Percentiles rank a stretch among this genome's conserved stretches.
These are phyloP conservation scores for Skeletonema menzelii DNA, from an alignment of 108 stramenopile genomes.

Conservation along the genomic window DNA sequence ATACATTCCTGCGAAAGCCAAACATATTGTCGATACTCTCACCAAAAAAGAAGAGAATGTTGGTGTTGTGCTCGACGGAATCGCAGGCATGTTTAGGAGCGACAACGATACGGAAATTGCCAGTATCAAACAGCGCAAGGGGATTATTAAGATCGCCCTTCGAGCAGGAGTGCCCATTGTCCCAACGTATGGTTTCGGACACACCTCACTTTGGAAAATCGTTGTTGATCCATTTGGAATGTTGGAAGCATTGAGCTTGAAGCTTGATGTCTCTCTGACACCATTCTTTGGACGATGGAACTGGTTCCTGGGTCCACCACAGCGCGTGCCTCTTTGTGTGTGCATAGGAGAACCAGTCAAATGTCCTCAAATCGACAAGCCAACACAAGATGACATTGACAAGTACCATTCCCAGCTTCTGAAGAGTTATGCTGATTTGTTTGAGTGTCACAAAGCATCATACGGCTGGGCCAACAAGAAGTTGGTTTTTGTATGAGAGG, in stretches of 20 bases:
- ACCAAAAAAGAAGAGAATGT: slow-evolving; percentile 67
- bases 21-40: slow-evolving; percentile 55
- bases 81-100: slow-evolving; percentile 70
- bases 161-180: slow-evolving; percentile 59
- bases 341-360: slow-evolving; percentile 63
- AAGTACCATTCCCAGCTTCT: slow-evolving; percentile 60
- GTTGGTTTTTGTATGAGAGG: slow-evolving; percentile 38
- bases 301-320: slow-evolving; percentile 74
- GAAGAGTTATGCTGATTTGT: slow-evolving; percentile 52
- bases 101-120: slow-evolving; percentile 46
- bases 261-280: slow-evolving; percentile 38
- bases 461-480: slow-evolving; percentile 58
- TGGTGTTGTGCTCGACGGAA: slow-evolving; percentile 72
- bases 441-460: slow-evolving; percentile 64
- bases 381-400: slow-evolving; percentile 63
- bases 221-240: slow-evolving; percentile 73
- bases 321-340: slow-evolving; percentile 41
- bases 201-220: slow-evolving; percentile 54
- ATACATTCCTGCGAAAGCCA: slow-evolving; percentile 72
- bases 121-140: slow-evolving; percentile 57
- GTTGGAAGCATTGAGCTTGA: slow-evolving; percentile 42
- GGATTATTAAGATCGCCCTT: slow-evolving; percentile 73
- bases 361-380: slow-evolving; percentile 60
- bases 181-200: slow-evolving; percentile 73
- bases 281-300: slow-evolving; percentile 67